These are phyloP conservation scores for Ascobolus immersus DNA, from an alignment of 495 filamentous ascomycete genomes.

Conservation along the genomic window DNA sequence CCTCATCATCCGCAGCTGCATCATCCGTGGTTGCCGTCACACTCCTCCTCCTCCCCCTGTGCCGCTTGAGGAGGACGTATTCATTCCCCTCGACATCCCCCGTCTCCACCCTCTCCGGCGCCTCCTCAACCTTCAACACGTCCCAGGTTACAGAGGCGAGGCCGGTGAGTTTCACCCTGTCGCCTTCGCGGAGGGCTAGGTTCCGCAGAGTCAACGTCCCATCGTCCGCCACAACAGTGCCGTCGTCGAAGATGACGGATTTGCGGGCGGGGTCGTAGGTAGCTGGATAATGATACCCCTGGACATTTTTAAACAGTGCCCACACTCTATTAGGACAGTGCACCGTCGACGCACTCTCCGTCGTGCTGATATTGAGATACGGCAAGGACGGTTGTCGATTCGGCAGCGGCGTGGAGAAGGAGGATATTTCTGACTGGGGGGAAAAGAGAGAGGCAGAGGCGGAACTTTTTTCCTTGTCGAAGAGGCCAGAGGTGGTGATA, in stretches of 20 bases:
- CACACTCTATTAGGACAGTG: slow-evolving; percentile 9
- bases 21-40: slow-evolving; percentile 5
- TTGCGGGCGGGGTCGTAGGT: slow-evolving; percentile 5
- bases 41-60: slow-evolving; percentile 12
- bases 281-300: slow-evolving; percentile 12
- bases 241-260: slow-evolving; percentile 13
- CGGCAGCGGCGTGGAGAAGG: slow-evolving; percentile 8
- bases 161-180: slow-evolving; percentile 10
- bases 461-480: too few relatives aligned
- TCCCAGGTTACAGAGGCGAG: slow-evolving; percentile 9
- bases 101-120: slow-evolving; percentile 1
- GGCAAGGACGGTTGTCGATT: slow-evolving; percentile 8
- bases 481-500: too few relatives aligned
- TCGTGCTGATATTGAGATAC: slow-evolving; percentile 3
- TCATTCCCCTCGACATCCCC: slow-evolving; percentile 10
- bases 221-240: slow-evolving; percentile 8
- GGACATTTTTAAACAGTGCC: slow-evolving; percentile 13
- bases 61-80: slow-evolving; percentile 8
- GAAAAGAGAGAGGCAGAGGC: too few relatives aligned
- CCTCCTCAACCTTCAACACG: slow-evolving; percentile 7
- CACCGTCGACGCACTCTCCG: background rate
- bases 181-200: slow-evolving; percentile 12
- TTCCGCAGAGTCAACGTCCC: slow-evolving; percentile 6
- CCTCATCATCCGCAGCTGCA: slow-evolving; percentile 8
- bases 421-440: too few relatives aligned